Base-by-base conservation (phyloP, 768 basidiomycete genomes). In the Paxillus rubicundulus region DNA sequence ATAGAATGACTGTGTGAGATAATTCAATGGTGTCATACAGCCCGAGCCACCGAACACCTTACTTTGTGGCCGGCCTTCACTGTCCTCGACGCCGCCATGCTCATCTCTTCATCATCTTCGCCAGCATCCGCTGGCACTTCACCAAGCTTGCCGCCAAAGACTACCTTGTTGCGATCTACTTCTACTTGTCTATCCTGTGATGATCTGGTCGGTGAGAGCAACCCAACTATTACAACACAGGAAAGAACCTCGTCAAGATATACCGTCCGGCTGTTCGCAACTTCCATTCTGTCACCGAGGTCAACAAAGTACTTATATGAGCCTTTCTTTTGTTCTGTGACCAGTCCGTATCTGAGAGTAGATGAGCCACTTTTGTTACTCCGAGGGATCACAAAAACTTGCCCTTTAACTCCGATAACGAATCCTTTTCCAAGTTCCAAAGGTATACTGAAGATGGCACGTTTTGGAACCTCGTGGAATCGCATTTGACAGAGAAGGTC, bases 251-350 rank as follows among this genome's bases (percentile, higher is more conserved):
- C 83, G 52, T 96, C 91, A 38, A 89, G 77, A 66, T 89, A 92
- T 7, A 76, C 74, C 5, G 91, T 89, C 63, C 82, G 82, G 46
- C 77, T 77, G 39, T 77, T 73, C 1, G 86, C 92, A 47, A 89
- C 85, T 59, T 87, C 89, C 86, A 85, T 87, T 54, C 77, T 75
- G 63, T 85, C 85, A 43, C 83, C 92, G 52, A 82, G 77, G 62
- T 90, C 91, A 33, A 84, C 80, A 54, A 97, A 94, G 62, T 92
- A 90, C 63, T 82, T 87, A 67, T 92, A 88, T 5, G 76, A 49
- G 0, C 90, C 89, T 68, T 87, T 95, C 67, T 81, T 89, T 70
- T 95, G 92, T 62, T 94, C 87, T 1, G 90, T 90, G 14, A 98
- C 79, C 40, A 96, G 70, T 9, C 90, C 86, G 68, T 96, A 99